These are phyloP conservation scores for Pseudoperonospora humuli DNA, from an alignment of 352 stramenopile species.

Conservation along the genomic window DNA sequence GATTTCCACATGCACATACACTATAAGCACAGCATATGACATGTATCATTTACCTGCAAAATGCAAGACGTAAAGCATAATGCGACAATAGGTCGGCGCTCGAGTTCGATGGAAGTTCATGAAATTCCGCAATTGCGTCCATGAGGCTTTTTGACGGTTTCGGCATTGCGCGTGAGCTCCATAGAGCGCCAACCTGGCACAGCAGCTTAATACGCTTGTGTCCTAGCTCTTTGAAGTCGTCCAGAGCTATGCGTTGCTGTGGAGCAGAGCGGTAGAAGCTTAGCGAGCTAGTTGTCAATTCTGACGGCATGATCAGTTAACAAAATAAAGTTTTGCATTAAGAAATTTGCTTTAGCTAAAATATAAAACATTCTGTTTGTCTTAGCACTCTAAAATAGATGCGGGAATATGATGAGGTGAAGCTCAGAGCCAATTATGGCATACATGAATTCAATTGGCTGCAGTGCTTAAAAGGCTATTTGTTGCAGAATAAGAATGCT, in stretches of 20 bases:
- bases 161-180: background rate
- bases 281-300: background rate
- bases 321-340: background rate
- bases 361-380: conserved; percentile 32
- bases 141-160: background rate
- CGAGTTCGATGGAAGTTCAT: conserved; percentile 10
- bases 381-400: no score
- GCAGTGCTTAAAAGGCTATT: no score
- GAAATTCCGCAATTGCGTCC: conserved; percentile 9
- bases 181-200: conserved; percentile 11
- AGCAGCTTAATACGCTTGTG: conserved; percentile 64
- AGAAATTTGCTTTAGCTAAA: no score
- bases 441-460: no score
- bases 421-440: no score
- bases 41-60: conserved; percentile 33
- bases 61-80: conserved; percentile 42
- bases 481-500: no score
- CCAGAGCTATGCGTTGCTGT: conserved; percentile 82
- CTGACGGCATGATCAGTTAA: background rate
- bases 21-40: background rate
- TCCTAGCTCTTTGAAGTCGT: conserved; percentile 89
- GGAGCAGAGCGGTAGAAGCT: conserved; percentile 85
- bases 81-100: conserved; percentile 33
- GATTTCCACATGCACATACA: no score
- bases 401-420: no score